Base-by-base conservation (phyloP, 192 early-diverging fungal species). In the Coemansia sp. region DNA sequence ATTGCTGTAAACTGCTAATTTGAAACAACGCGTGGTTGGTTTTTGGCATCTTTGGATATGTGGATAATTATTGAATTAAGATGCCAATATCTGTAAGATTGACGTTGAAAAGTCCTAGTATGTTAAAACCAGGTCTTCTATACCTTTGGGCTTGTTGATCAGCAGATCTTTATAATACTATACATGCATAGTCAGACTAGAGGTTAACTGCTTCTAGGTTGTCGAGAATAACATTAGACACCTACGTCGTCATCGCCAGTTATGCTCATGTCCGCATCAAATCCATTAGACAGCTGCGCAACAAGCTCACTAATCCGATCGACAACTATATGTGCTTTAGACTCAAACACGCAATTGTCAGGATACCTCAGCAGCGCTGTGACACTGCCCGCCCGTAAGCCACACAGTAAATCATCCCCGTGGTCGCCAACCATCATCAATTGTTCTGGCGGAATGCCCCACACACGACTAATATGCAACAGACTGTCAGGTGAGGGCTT, bases 351-450 rank as follows among this genome's bases (percentile, higher is more conserved):
- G 19, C 64, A 21, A 50, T 75, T 84, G 62, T 67, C 64, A 19
- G 31, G 8, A 55, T 84, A 79, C 24, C 71, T 68, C 56, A 85
- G 59, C 55, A 85, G 63, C 32, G 72, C 72, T 14, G 82, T 51
- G 31, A 85, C 66, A 50, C 70, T 71, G 6, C 84, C 84, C 1
- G 81, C 84, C 2, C 74, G 67, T 6, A 68, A 52, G 1, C 84
- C 84, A 21, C 84, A 85, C 33, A 74, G 57, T n/a, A 85, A 61
- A 33, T 85, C 84, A 61, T 85, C 84, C 33, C 67, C 64, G 54
- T 83, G 71, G 63, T 85, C 84, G 32, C 84, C 84, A 11, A 85
- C 84, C 81, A 85, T 85, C 76, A 83, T 54, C 14, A 83, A 67
- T 52, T 83, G 67, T 20, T 72, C 57, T 8, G 84, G 76, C 39